Percentiles rank a stretch among this genome's conserved stretches.
phyloP scores from a whole-genome alignment of 148 eudicot species.

The Linanthus parryae region DNA sequence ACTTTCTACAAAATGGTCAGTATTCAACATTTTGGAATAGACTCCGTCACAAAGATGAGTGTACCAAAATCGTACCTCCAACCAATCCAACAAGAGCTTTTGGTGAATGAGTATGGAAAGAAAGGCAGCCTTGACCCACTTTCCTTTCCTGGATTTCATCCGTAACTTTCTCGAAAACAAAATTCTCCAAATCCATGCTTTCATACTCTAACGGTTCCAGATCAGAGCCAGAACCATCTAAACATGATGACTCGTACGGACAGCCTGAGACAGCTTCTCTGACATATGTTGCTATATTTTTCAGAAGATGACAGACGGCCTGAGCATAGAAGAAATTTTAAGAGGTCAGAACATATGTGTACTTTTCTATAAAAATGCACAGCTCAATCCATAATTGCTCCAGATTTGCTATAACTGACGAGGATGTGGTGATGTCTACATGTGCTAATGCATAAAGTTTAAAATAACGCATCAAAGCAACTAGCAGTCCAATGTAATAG shows the following conservation, averaged over 20 bases:
- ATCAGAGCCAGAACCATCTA: slow-evolving; percentile 42
- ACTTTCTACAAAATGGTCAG: no score
- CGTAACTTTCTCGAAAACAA: slow-evolving; percentile 39
- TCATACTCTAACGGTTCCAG: slow-evolving; percentile 45
- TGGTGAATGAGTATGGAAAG: slow-evolving; percentile 71
- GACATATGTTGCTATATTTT: slow-evolving; percentile 60
- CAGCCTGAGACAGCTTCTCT: slow-evolving; percentile 45
- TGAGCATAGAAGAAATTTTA: slow-evolving; percentile 24
- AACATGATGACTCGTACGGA: slow-evolving; percentile 43
- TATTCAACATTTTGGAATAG: no score
- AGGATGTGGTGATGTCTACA: no score
- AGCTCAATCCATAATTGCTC: no score
- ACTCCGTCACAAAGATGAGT: no score
- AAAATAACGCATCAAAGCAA: no score
- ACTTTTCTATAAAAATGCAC: no score
- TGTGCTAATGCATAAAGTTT: no score
- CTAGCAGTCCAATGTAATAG: no score
- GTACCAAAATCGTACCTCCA: slow-evolving; percentile 46
- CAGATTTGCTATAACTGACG: no score
- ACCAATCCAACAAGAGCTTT: slow-evolving; percentile 48
- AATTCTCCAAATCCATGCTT: slow-evolving; percentile 77
- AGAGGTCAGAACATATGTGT: neutral
- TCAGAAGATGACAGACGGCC: slow-evolving; percentile 83
- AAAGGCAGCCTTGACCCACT: slow-evolving; percentile 32
- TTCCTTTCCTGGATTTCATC: slow-evolving; percentile 47